Base-by-base conservation (phyloP, 164 flowering plant genomes). In the Vitis labrusca region DNA sequence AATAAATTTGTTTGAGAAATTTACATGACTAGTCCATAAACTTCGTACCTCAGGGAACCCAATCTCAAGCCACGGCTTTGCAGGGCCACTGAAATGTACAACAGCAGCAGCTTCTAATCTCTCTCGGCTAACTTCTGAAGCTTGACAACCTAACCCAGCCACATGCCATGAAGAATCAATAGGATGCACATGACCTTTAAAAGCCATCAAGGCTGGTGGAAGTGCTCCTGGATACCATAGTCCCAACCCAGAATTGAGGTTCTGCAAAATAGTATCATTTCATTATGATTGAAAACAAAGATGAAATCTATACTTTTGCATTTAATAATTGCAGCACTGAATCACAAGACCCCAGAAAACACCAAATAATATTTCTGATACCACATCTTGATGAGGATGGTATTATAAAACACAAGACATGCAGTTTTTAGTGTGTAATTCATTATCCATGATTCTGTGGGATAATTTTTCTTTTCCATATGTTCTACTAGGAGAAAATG, bases 51-150 rank as follows among this genome's bases (percentile, higher is more conserved):
- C 79, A 0, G 85, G 81, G 7, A 67, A 74, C 10, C 86, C 87
- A 47, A 87, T 85, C 61, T 85, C 86, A 0, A 89, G 86, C 91
- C 93, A 89, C 2, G 93, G 93, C 77, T 89, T 89, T 65, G 90
- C 91, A 14, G 86, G 87, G 68, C 91, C 91, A 72, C 84, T 86
- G 74, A 84, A 89, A 76, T 89, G 93, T 68, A 89, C 12, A 29
- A 89, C 90, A 15, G 88, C 81, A 17, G 93, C 88, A 55, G 73
- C 65, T 68, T 83, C 81, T 69, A 89, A 27, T 50, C 51, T 65
- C 9, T 77, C 71, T 57, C 3, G 59, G 15, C 50, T 53, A 29
- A 70, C 23, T 19, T 73, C 74, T 8, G 72, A 63, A 30, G 66
- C 56, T 48, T 65, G 79, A 60, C 81, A 63, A 56, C 94, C 97